phyloP scores from a whole-genome alignment of 345 rosid genomes.

The Murraya koenigii region DNA sequence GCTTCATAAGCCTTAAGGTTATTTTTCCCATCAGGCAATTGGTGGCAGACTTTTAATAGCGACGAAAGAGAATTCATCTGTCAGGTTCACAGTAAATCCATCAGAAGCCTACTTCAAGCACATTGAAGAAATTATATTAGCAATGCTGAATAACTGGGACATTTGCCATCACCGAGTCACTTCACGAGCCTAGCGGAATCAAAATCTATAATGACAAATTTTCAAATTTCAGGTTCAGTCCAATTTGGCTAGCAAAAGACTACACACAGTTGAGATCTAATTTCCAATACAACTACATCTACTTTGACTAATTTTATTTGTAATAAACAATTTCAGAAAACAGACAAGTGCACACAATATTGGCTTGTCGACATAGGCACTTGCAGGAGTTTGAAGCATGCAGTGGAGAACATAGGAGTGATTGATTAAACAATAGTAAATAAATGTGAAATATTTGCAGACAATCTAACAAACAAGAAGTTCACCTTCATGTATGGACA shows the following conservation, averaged over 20 bases:
- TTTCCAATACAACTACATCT: background rate
- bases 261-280: background rate
- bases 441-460: background rate
- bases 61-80: slow-evolving; percentile 95
- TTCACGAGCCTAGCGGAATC: background rate
- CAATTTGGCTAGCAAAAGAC: background rate
- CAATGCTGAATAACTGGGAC: background rate
- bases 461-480: background rate
- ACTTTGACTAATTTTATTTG: background rate
- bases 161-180: background rate
- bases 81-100: slow-evolving; percentile 24
- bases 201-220: background rate
- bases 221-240: background rate
- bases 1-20: slow-evolving; percentile 53
- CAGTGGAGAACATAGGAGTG: background rate
- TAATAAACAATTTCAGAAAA: background rate
- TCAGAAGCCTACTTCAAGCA: slow-evolving; percentile 16
- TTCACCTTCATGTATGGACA: slow-evolving; percentile 98
- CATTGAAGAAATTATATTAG: background rate
- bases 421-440: background rate
- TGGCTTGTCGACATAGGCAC: background rate
- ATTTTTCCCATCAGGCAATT: slow-evolving; percentile 57
- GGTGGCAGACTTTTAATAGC: slow-evolving; percentile 69
- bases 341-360: background rate
- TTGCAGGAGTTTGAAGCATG: background rate